These are phyloP conservation scores for Apiospora sp. DNA, from an alignment of 2,329 filamentous ascomycete species.

Conservation along the genomic window DNA sequence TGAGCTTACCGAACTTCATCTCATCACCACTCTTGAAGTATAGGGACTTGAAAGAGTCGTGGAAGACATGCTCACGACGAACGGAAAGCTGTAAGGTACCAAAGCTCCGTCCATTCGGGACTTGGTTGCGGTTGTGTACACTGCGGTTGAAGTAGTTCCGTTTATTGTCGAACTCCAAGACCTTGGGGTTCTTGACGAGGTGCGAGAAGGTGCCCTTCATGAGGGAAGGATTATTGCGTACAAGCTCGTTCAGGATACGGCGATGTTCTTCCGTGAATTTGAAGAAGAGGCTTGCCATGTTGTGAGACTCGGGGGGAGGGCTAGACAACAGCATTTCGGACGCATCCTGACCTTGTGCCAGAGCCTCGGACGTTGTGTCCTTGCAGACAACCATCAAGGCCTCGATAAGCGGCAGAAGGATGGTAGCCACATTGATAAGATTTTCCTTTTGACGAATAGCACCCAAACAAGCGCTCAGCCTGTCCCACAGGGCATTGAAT, in stretches of 20 bases:
- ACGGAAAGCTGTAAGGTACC: constrained; percentile 85
- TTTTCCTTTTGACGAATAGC: constrained; percentile 91
- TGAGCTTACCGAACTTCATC: constrained; percentile 99
- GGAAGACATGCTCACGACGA: constrained; percentile 93
- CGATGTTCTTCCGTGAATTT: constrained; percentile 97
- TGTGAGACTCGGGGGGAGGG: constrained; percentile 79
- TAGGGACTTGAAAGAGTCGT: constrained; percentile 97
- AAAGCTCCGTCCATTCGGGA: constrained; percentile 66
- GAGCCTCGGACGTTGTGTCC: constrained; percentile 83
- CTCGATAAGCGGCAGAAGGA: constrained; percentile 92
- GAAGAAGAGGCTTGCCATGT: constrained; percentile 93
- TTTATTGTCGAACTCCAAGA: constrained; percentile 99
- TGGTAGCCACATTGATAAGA: constrained; percentile 97
- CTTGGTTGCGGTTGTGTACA: constrained; percentile 80
- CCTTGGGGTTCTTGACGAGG: constrained; percentile 97
- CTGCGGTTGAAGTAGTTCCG: constrained; percentile 98
- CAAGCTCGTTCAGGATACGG: constrained; percentile 96
- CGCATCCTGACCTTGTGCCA: constrained; percentile 52
- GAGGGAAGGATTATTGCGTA: constrained; percentile 94
- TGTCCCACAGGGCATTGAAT: constrained; percentile 91
- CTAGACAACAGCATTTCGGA: constrained; percentile 80
- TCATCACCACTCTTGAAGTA: constrained; percentile 97
- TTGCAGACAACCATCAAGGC: constrained; percentile 99
- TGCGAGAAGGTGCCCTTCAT: constrained; percentile 99
- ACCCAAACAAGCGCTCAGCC: constrained; percentile 85